Evolutionary conservation across 75 land plant species (phyloP), one percentile per base, ranked within the genome.

Genomic region (Picea glauca): DNA sequence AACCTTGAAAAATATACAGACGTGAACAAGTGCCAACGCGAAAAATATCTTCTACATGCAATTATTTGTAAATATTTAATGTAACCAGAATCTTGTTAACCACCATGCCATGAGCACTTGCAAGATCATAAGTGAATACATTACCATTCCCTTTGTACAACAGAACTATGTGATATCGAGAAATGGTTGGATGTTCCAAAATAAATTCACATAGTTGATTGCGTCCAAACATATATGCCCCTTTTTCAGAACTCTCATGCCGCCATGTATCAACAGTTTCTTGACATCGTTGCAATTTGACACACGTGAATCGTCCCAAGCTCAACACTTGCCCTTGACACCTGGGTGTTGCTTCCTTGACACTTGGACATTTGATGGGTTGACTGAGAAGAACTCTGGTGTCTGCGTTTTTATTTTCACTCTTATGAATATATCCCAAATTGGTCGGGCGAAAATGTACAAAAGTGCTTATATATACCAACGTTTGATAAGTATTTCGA

Each of bases 211-310:
- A 96, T 12, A 84, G 81, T 68, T 96, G 94, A 40, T 84, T 90
- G 6, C 94, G 87, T 18, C 96, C 96, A 89, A 93, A 96, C 99
- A 96, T 96, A 59, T 90, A 93, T n/a, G 96, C 94, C 38, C 93
- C 99, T 75, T 93, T 96, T 63, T 79, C 54, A 64, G 87, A 88
- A 46, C 26, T 26, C 26, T 26, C 26, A 26, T 26, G 26, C 26
- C 26, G 26, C 26, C 26, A 26, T 26, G 26, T 26, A 26, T 26
- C 26, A 26, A 26, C 26, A 26, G 26, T 26, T 26, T 26, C 26
- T 26, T 26, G 26, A 26, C 26, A 26, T 26, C 26, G 26, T 0
- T 26, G 26, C 26, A 26, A 26, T 26, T 26, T 26, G 26, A 26
- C 26, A 26, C 26, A 26, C 26, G 26, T 26, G 26, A 26, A 26